phyloP scores from a whole-genome alignment of 805 yeast species.

The Barnettozyma botsteinii region DNA sequence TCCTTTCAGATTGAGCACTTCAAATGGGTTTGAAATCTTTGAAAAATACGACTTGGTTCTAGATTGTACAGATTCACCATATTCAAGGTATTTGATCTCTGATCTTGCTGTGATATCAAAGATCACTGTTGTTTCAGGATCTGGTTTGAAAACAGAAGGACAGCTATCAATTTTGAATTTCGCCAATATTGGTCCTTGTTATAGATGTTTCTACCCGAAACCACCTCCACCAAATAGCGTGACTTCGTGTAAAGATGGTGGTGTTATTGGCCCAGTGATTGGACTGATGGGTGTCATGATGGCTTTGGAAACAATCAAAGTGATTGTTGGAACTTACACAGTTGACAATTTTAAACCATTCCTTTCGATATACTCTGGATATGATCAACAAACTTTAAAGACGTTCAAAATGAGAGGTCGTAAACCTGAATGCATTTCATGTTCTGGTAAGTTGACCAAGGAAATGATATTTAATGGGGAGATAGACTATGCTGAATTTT shows the following conservation, averaged over 20 bases:
- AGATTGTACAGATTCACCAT: slow-evolving; percentile 95
- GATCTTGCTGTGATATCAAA: slow-evolving; percentile 71
- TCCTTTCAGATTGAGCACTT: slow-evolving; percentile 42
- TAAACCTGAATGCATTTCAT: slow-evolving; percentile 53
- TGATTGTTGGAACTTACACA: slow-evolving; percentile 52
- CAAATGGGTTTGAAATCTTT: slow-evolving; percentile 61
- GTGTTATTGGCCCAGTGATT: slow-evolving; percentile 93
- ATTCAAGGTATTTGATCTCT: slow-evolving; percentile 76
- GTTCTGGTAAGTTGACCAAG: slow-evolving; percentile 48
- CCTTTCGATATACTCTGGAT: slow-evolving; percentile 61
- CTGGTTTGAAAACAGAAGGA: slow-evolving; percentile 89
- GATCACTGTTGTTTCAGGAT: slow-evolving; percentile 80
- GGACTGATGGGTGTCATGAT: slow-evolving; percentile 86
- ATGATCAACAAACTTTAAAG: slow-evolving; percentile 59
- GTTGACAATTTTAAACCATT: slow-evolving; percentile 57
- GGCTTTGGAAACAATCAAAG: slow-evolving; percentile 82
- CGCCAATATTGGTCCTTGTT: slow-evolving; percentile 73
- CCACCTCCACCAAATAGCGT: slow-evolving; percentile 86
- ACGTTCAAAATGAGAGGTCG: slow-evolving; percentile 75
- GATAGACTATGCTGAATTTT: slow-evolving; percentile 65
- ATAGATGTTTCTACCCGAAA: slow-evolving; percentile 84
- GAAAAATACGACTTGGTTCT: slow-evolving; percentile 66
- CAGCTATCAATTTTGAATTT: slow-evolving; percentile 77
- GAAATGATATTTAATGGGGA: slow-evolving; percentile 39
- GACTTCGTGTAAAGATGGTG: slow-evolving; percentile 86